Evolutionary conservation across 192 early-diverging fungal species (phyloP).

Genomic region (Chytriomyces sp.): DNA sequence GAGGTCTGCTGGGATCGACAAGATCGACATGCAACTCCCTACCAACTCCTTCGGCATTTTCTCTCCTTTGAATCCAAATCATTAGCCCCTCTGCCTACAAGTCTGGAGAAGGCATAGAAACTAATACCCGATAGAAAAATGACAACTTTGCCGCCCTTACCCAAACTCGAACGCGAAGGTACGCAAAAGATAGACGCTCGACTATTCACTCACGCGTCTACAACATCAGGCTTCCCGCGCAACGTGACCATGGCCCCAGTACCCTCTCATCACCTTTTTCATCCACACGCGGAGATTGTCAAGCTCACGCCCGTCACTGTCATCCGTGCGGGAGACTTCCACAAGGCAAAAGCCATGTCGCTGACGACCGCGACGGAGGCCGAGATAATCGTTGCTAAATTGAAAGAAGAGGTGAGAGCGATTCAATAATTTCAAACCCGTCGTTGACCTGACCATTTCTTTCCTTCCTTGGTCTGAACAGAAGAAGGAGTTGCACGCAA

Average conservation of each 20-base stretch:
- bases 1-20: too few relatives aligned
- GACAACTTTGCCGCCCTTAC: constrained; percentile 1
- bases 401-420: constrained; percentile 23
- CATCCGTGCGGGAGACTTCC: background rate
- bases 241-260: constrained; percentile 20
- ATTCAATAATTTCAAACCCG: background rate
- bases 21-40: too few relatives aligned
- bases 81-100: background rate
- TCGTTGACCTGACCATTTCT: background rate
- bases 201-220: background rate
- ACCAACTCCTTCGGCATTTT: background rate
- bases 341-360: constrained; percentile 3
- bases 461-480: background rate
- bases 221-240: background rate
- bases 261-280: background rate
- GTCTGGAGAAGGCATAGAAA: background rate
- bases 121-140: background rate
- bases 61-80: background rate
- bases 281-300: background rate
- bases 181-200: background rate
- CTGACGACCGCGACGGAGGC: constrained; percentile 1
- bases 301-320: background rate
- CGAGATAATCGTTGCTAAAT: background rate
- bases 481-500: constrained; percentile 41
- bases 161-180: constrained; percentile 14